Evolutionary conservation across 2,329 filamentous ascomycete genomes (phyloP).

Genomic region (Chlorencoelia australis): DNA sequence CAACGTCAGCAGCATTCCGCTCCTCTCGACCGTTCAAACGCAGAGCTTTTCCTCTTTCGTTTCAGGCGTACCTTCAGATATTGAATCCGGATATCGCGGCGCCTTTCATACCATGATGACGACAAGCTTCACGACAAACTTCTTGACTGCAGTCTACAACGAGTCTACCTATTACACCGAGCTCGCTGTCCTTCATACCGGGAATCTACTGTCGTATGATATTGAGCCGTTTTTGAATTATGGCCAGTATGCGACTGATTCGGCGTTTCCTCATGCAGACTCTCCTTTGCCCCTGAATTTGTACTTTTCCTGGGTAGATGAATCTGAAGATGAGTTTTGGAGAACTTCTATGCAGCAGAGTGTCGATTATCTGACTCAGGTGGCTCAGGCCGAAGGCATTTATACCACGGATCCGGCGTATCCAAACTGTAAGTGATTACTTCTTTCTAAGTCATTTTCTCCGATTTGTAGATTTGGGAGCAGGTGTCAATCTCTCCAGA

Average conservation of each 20-base stretch:
- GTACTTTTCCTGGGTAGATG: constrained; percentile 22
- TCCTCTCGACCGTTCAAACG: not conserved
- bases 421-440: too few species aligned
- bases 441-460: too few species aligned
- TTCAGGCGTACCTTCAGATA: constrained; percentile 11
- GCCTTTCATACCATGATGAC: constrained; percentile 25
- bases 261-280: constrained; percentile 24
- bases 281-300: constrained; percentile 22
- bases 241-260: constrained; percentile 24
- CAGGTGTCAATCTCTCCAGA: too few species aligned
- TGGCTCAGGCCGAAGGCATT: constrained; percentile 23
- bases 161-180: constrained; percentile 13
- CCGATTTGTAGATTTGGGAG: too few species aligned
- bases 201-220: constrained; percentile 19
- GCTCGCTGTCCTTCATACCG: constrained; percentile 12
- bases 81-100: constrained; percentile 17
- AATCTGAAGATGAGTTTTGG: constrained; percentile 24
- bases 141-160: constrained; percentile 19
- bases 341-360: constrained; percentile 16
- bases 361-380: constrained; percentile 19
- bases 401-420: constrained; percentile 17
- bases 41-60: constrained; percentile 10
- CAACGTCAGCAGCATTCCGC: constrained; percentile 8
- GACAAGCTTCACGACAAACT: constrained; percentile 15
- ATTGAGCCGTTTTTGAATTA: constrained; percentile 26